Evolutionary conservation across 495 filamentous ascomycete species (phyloP), one percentile per base, ranked within the genome.

Genomic region (Neurospora sp.): DNA sequence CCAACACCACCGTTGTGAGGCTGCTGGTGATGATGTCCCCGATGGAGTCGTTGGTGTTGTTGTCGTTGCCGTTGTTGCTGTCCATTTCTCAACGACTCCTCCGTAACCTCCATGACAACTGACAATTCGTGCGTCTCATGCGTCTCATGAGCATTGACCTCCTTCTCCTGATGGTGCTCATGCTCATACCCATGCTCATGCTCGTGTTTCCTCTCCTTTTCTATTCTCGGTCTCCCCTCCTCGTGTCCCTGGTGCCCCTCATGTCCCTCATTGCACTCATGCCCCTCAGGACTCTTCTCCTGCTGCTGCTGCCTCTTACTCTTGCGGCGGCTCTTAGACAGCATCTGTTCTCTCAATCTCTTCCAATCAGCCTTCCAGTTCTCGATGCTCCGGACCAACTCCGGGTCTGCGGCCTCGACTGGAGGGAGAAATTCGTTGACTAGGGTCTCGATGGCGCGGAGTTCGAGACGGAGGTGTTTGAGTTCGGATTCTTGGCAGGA

Each of bases 381-480:
- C 69, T 81, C 78, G 70, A 86, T 85, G 75, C 81, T 81, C 71
- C 79, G 77, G 73, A 81, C 75, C 71, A 86, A 74, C 41, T 85
- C 85, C 38, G 79, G 76, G 72, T 86, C 84, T 7, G 75, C 77
- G 66, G 70, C 68, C 20, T 71, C 53, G 35, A 78, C 79, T 16
- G 78, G 73, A 5, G 81, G 83, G 35, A 84, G 80, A 71, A 82
- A 81, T 72, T 81, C 79, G 35, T 81, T 70, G 70, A 80, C 83
- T 68, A 87, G 82, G 9, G 85, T 82, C 80, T 89, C 84, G 74
- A 89, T 82, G 68, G 86, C 84, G 38, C 86, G 83, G 35, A 89
- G 81, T 74, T 85, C 82, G 66, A 88, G 83, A 37, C 85, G 84
- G 20, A 89, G 82, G 77, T 84, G 85, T 46, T 82, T 81, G 41